These are phyloP conservation scores for Ustilago shanxiensis DNA, from an alignment of 1,284 basidiomycete species.

Conservation along the genomic window DNA sequence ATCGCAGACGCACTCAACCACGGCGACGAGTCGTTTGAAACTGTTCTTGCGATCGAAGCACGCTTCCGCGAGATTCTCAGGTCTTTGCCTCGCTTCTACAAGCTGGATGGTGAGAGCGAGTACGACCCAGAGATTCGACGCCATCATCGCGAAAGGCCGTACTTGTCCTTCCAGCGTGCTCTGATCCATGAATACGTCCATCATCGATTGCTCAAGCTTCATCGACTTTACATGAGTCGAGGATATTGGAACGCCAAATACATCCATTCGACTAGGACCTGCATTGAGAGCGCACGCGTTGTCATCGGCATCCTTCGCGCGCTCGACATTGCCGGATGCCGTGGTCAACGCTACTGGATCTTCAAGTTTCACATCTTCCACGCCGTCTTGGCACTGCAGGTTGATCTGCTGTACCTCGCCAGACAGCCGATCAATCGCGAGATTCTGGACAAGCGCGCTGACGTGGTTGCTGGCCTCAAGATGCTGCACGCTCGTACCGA, in stretches of 20 bases:
- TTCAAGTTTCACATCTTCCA: slow-evolving; percentile 56
- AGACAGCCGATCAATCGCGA: slow-evolving; percentile 41
- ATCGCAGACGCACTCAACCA: slow-evolving; percentile 41
- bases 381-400: slow-evolving; percentile 46
- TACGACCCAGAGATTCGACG: slow-evolving; percentile 56
- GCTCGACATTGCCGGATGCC: slow-evolving; percentile 35
- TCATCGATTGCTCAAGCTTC: slow-evolving; percentile 60
- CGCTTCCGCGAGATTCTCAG: slow-evolving; percentile 52
- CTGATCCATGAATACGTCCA: slow-evolving; percentile 58
- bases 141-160: slow-evolving; percentile 56
- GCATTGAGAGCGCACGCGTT: slow-evolving; percentile 50
- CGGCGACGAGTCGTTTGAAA: slow-evolving; percentile 45
- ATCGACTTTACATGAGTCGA: slow-evolving; percentile 57
- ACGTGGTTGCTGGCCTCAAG: slow-evolving; percentile 48
- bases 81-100: slow-evolving; percentile 53
- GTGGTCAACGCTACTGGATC: slow-evolving; percentile 45
- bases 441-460: slow-evolving; percentile 40
- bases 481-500: slow-evolving; percentile 50
- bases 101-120: slow-evolving; percentile 57
- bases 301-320: slow-evolving; percentile 41
- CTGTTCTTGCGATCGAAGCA: slow-evolving; percentile 53
- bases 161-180: slow-evolving; percentile 57
- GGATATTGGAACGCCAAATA: slow-evolving; percentile 61
- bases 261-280: slow-evolving; percentile 57
- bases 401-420: slow-evolving; percentile 43